Base-by-base conservation (phyloP, 73 alveolate species). In the Symbiodinium pilosum region DNA sequence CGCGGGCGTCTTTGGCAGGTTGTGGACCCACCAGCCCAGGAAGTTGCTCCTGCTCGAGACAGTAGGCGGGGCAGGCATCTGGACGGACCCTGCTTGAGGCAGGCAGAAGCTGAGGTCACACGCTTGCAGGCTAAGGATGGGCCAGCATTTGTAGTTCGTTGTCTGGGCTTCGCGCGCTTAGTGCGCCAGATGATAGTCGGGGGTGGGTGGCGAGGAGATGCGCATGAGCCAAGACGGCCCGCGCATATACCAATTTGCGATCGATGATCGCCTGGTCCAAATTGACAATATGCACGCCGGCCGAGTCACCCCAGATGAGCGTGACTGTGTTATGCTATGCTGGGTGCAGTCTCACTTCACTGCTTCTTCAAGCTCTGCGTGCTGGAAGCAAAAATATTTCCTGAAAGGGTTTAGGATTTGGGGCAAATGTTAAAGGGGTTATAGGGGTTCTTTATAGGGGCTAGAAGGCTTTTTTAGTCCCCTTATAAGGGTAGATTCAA, bases 341-440 rank as follows among this genome's bases (percentile, higher is more conserved):
- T 54, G 73, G 73, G 73, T 54, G 73, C 73, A 54, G 73, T 54
- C 73, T 30, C 73, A 54, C 73, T 54, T 54, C 73, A 54, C 73
- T 54, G 28, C 32, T 30, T 54, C 73, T 26, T 30, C 20, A n/a
- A 5, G 73, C 73, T 54, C n/a, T n/a, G n/a, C n/a, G 73, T 24
- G 73, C 73, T 16, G 73, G 12, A 16, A 26, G 26, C 6, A 30
- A 54, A 54, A 54, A 54, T 16, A n/a, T 30, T 26, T 24, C 26
- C 26, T 8, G 26, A n/a, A 9, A 54, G 26, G 73, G 73, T 26
- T 14, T 54, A 28, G 21, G 18, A 0, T 4, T 30, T 30, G 2
- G 71, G 28, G n/a, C n/a, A n/a, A 24, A n/a, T 0, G 20, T 54
- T 30, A 0, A 24, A 7, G 73, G 0, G 1, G 20, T 54, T 18